These are phyloP conservation scores for Lophiostoma macrostomum DNA, from an alignment of 495 filamentous ascomycete genomes.

Conservation along the genomic window DNA sequence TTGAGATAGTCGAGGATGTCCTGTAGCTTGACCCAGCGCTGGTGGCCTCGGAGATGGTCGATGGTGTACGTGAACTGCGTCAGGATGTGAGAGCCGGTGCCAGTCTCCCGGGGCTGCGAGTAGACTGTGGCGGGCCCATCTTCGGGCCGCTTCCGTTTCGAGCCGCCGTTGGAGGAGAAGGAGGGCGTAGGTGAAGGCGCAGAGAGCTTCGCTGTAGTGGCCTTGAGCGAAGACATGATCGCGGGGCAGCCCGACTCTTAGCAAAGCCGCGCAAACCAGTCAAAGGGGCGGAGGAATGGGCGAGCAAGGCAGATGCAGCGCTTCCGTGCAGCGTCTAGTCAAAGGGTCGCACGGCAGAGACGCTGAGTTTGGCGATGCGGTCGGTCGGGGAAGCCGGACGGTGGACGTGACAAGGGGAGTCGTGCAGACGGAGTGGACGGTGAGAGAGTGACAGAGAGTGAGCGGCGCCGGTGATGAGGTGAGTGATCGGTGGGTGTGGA, in stretches of 20 bases:
- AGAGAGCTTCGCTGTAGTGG: slow-evolving; percentile 25
- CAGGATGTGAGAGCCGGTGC: slow-evolving; percentile 73
- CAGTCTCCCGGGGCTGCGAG: slow-evolving; percentile 75
- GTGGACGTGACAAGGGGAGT: background rate
- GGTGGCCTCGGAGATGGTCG: slow-evolving; percentile 71
- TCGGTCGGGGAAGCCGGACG: background rate
- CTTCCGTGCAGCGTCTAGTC: slow-evolving; percentile 14
- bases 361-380: background rate
- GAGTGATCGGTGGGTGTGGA: too few species aligned
- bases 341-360: slow-evolving; percentile 10
- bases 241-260: too few species aligned
- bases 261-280: too few species aligned
- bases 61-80: slow-evolving; percentile 82
- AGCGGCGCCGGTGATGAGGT: too few species aligned
- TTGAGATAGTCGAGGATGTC: slow-evolving; percentile 77
- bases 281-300: background rate
- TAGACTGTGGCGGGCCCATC: slow-evolving; percentile 59
- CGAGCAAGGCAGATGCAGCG: background rate
- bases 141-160: slow-evolving; percentile 57
- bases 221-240: slow-evolving; percentile 37
- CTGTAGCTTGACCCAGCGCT: slow-evolving; percentile 60
- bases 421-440: background rate
- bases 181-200: slow-evolving; percentile 34
- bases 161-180: slow-evolving; percentile 34
- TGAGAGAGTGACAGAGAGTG: background rate